These are phyloP conservation scores for Vitis rupestris DNA, from an alignment of 164 flowering plant species.

Conservation along the genomic window DNA sequence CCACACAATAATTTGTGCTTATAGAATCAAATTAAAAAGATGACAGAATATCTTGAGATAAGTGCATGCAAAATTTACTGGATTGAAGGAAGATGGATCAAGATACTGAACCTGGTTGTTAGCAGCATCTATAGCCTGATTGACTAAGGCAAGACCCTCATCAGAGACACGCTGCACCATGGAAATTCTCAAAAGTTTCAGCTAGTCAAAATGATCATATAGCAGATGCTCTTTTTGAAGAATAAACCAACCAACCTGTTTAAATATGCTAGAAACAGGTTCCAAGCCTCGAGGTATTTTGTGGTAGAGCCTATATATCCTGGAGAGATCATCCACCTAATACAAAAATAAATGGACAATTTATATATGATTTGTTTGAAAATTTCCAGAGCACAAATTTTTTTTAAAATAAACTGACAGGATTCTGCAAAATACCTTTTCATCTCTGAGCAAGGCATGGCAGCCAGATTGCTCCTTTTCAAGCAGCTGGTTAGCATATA, in stretches of 20 bases:
- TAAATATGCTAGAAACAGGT: constrained; percentile 65
- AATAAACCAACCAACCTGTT: constrained; percentile 45
- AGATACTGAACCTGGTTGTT: constrained; percentile 8
- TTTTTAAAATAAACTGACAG: too few relatives aligned
- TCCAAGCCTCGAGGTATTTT: constrained; percentile 65
- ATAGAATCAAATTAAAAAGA: too few relatives aligned
- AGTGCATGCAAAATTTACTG: too few relatives aligned
- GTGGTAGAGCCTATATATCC: constrained; percentile 71
- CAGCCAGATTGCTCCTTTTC: constrained; percentile 84
- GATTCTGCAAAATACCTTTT: constrained; percentile 42
- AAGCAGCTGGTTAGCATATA: constrained; percentile 52
- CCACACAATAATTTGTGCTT: too few relatives aligned
- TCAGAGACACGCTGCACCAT: constrained; percentile 68
- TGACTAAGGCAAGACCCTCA: constrained; percentile 51
- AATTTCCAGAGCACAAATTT: too few relatives aligned
- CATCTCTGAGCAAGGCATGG: constrained; percentile 65
- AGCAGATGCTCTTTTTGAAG: background rate
- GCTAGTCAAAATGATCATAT: background rate
- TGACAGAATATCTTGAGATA: too few relatives aligned
- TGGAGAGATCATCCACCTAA: constrained; percentile 66
- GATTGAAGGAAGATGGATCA: too few relatives aligned
- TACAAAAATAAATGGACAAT: background rate
- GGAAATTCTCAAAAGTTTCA: background rate
- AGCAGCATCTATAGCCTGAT: constrained; percentile 34
- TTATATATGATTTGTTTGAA: too few relatives aligned